These are phyloP conservation scores for Myxozyma udenii DNA, from an alignment of 805 yeast genomes.

Conservation along the genomic window DNA sequence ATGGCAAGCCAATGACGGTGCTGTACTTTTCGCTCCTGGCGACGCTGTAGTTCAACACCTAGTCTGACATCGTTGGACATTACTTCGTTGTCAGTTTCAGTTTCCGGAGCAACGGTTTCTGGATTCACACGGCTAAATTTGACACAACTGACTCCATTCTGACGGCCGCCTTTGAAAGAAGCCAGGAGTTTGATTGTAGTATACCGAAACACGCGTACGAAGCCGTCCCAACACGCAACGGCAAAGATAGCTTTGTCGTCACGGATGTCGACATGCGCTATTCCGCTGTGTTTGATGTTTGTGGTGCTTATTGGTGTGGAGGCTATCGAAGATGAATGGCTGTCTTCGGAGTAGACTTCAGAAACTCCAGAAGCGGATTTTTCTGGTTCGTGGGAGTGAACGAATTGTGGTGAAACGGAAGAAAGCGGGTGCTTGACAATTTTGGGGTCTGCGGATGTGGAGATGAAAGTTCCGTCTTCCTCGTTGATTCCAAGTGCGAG, in stretches of 20 bases:
- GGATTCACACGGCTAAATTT: slow-evolving; percentile 23
- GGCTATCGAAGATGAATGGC: neutral
- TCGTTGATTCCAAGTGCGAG: slow-evolving; percentile 31
- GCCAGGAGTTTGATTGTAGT: slow-evolving; percentile 36
- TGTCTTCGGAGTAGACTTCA: neutral
- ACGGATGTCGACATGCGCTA: slow-evolving; percentile 33
- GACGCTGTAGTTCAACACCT: neutral
- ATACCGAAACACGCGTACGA: slow-evolving; percentile 36
- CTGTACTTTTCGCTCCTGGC: slow-evolving; percentile 6
- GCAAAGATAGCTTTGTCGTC: slow-evolving; percentile 32
- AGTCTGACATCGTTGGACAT: neutral
- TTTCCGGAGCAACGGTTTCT: neutral
- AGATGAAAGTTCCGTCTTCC: slow-evolving; percentile 31
- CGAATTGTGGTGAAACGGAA: neutral
- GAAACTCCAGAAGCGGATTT: neutral
- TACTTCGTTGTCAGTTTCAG: neutral
- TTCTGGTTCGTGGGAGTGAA: neutral
- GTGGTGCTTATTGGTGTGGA: slow-evolving; percentile 8
- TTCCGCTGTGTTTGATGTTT: slow-evolving; percentile 35
- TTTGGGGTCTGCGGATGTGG: slow-evolving; percentile 39
- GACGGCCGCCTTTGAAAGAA: slow-evolving; percentile 35
- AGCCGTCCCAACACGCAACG: slow-evolving; percentile 45
- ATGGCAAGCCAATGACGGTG: slow-evolving; percentile 42
- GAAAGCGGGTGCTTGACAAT: slow-evolving; percentile 35
- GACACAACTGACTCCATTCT: slow-evolving; percentile 35